Evolutionary conservation across 2,329 filamentous ascomycete genomes (phyloP).

Genomic region (Dendrostoma leiphaemia): DNA sequence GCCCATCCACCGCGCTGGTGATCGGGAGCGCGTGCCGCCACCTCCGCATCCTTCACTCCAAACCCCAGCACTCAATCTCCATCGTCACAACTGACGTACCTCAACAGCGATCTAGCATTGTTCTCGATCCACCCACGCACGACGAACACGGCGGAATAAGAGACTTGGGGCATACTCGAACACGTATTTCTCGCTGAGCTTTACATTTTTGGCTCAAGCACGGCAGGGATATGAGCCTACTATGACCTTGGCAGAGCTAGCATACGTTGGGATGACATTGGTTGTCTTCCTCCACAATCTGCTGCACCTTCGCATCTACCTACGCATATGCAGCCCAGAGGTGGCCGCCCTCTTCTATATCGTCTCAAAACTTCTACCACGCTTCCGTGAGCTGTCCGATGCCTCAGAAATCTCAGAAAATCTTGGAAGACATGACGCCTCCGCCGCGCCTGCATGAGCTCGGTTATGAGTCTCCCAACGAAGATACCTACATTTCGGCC

Average conservation of each 20-base stretch:
- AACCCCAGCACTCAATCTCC: not conserved
- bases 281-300: slow-evolving; percentile 54
- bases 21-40: not conserved
- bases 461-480: slow-evolving; percentile 38
- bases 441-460: slow-evolving; percentile 27
- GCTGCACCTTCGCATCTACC: slow-evolving; percentile 50
- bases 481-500: slow-evolving; percentile 25
- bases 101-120: not conserved
- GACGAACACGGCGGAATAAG: not conserved
- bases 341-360: slow-evolving; percentile 46
- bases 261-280: slow-evolving; percentile 49
- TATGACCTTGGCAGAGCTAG: slow-evolving; percentile 53
- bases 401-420: too few species aligned
- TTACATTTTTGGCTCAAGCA: not conserved
- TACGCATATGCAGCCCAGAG: slow-evolving; percentile 48
- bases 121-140: not conserved
- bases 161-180: too few species aligned
- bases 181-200: too few species aligned
- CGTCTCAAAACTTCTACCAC: slow-evolving; percentile 45
- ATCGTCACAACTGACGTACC: not conserved
- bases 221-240: slow-evolving; percentile 8
- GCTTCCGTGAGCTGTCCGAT: slow-evolving; percentile 46
- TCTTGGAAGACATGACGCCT: slow-evolving; percentile 33
- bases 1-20: too few species aligned
- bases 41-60: not conserved